phyloP scores from a whole-genome alignment of 208 protist species.

The Phytomonas sp. region DNA sequence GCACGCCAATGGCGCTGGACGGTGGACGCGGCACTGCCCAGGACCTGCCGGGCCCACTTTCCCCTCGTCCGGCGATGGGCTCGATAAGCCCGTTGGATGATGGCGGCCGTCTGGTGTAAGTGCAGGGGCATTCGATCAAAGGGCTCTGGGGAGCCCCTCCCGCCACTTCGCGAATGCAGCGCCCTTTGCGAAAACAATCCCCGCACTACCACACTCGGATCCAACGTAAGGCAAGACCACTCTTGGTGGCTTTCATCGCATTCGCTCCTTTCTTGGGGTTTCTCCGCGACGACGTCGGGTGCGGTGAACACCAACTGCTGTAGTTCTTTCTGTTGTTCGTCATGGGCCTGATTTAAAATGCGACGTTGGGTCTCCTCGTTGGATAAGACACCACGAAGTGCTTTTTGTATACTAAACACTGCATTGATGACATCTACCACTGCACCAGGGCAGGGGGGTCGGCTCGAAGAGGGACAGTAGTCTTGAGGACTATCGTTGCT shows the following conservation, averaged over 20 bases:
- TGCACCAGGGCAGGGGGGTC: background rate
- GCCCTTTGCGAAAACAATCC: constrained; percentile 76
- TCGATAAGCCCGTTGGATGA: constrained; percentile 55
- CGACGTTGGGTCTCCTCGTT: background rate
- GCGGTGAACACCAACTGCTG: background rate
- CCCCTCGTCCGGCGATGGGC: constrained; percentile 20
- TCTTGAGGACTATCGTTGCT: background rate
- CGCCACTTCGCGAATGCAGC: constrained; percentile 28
- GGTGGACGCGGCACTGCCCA: constrained; percentile 28
- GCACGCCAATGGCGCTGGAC: constrained; percentile 60
- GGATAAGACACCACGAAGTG: background rate
- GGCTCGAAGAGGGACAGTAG: background rate
- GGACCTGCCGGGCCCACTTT: constrained; percentile 23
- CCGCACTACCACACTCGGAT: constrained; percentile 62
- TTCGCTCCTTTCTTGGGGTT: background rate
- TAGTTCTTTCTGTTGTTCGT: background rate
- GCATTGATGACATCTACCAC: background rate
- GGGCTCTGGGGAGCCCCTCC: background rate
- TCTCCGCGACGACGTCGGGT: background rate
- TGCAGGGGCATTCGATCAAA: constrained; percentile 13
- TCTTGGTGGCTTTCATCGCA: constrained; percentile 45
- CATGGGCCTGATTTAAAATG: background rate
- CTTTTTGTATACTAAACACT: background rate
- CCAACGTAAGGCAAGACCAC: constrained; percentile 23
- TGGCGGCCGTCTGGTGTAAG: constrained; percentile 24